Percentiles rank a stretch among this genome's conserved stretches.
phyloP scores from a whole-genome alignment of 495 filamentous ascomycete genomes.

The Sphaerosporella brunnea region DNA sequence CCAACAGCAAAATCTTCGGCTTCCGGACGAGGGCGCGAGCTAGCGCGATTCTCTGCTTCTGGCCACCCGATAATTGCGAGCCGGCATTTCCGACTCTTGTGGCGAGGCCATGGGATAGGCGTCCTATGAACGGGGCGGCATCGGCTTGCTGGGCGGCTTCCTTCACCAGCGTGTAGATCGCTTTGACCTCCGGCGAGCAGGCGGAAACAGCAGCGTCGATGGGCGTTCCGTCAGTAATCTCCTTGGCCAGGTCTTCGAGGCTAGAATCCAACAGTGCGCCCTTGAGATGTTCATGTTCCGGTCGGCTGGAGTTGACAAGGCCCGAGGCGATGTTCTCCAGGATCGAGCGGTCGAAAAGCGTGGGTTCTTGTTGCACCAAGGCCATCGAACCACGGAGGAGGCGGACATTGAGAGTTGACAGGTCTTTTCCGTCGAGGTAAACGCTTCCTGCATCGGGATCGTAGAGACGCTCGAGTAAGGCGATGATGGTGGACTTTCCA shows the following conservation, averaged over 20 bases:
- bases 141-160: conserved; percentile 28
- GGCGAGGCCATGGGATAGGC: conserved; percentile 30
- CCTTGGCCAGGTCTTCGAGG: conserved; percentile 15
- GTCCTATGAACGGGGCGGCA: conserved; percentile 31
- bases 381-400: conserved; percentile 40
- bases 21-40: conserved; percentile 35
- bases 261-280: conserved; percentile 16
- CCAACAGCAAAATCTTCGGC: conserved; percentile 34
- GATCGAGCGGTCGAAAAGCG: conserved; percentile 45
- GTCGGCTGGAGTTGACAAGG: conserved; percentile 32
- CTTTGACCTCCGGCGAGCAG: conserved; percentile 7
- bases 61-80: conserved; percentile 37
- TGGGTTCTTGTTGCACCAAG: conserved; percentile 51
- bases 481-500: conserved; percentile 53
- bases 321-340: conserved; percentile 53
- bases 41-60: conserved; percentile 47
- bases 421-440: conserved; percentile 35
- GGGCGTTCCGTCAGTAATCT: not conserved
- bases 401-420: conserved; percentile 39
- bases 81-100: conserved; percentile 33
- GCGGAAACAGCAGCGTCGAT: not conserved
- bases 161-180: conserved; percentile 23
- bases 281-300: conserved; percentile 31
- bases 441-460: conserved; percentile 36
- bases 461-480: conserved; percentile 38